Evolutionary conservation across 2,329 filamentous ascomycete species (phyloP).

Genomic region (Colletotrichum sp.): DNA sequence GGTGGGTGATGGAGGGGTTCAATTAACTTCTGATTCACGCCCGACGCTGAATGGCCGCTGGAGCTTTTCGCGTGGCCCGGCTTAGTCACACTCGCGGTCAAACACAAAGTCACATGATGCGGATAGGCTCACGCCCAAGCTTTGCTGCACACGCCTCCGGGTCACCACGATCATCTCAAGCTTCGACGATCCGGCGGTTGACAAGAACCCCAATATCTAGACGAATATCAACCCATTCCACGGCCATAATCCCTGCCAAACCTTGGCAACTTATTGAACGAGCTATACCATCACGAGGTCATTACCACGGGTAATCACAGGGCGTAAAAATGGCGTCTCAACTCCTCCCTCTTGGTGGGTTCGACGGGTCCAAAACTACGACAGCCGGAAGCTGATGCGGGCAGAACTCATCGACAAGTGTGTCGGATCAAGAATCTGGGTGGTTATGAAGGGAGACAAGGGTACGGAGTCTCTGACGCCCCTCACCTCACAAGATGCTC

Average conservation of each 20-base stretch:
- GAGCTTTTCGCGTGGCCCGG: background rate
- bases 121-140: conserved; percentile 10
- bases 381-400: conserved; percentile 24
- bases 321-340: conserved; percentile 68
- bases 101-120: conserved; percentile 27
- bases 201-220: background rate
- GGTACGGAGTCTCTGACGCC: conserved; percentile 56
- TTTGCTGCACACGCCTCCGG: background rate
- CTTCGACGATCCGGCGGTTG: background rate
- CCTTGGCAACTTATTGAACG: background rate
- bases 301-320: background rate
- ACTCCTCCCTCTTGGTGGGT: conserved; percentile 68
- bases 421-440: conserved; percentile 96
- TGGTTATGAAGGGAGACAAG: conserved; percentile 99
- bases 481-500: background rate
- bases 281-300: background rate
- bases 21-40: background rate
- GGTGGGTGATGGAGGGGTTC: background rate
- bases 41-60: background rate
- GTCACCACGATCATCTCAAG: conserved; percentile 7
- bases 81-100: conserved; percentile 44
- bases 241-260: background rate
- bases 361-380: background rate
- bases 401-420: conserved; percentile 98
- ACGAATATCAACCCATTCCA: background rate